These are phyloP conservation scores for Telfairia occidentalis DNA, from an alignment of 331 rosid genomes.

Conservation along the genomic window DNA sequence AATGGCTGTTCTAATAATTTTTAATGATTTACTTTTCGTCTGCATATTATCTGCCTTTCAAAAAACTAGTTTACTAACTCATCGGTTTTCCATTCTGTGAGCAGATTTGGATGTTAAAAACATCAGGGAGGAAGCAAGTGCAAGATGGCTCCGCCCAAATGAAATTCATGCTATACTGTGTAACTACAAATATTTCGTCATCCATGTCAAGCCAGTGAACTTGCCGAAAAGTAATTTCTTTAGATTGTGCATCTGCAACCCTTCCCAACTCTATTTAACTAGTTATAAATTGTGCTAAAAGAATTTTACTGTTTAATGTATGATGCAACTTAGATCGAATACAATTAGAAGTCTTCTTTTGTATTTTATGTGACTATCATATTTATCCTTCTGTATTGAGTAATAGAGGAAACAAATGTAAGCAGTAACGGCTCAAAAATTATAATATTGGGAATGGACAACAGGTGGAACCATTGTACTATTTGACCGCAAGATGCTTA, in stretches of 20 bases:
- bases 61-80: not conserved
- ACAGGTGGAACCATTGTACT: conserved; percentile 77
- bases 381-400: conserved; percentile 3
- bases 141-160: conserved; percentile 97
- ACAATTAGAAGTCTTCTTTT: not conserved
- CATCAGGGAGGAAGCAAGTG: conserved; percentile 60
- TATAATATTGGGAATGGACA: conserved; percentile 10
- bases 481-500: conserved; percentile 86
- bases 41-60: not conserved
- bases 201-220: conserved; percentile 77
- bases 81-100: conserved; percentile 17
- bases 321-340: not conserved
- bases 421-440: conserved; percentile 10
- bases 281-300: not conserved
- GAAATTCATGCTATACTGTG: conserved; percentile 85
- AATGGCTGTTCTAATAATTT: not conserved
- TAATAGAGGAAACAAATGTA: conserved; percentile 11
- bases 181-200: conserved; percentile 61
- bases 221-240: conserved; percentile 61
- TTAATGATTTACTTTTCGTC: not conserved
- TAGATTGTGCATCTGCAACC: not conserved
- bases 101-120: conserved; percentile 62
- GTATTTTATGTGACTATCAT: not conserved
- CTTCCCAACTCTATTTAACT: not conserved
- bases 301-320: not conserved